Evolutionary conservation across 2,329 filamentous ascomycete species (phyloP).

Genomic region (Ceratocystis alfenasii): DNA sequence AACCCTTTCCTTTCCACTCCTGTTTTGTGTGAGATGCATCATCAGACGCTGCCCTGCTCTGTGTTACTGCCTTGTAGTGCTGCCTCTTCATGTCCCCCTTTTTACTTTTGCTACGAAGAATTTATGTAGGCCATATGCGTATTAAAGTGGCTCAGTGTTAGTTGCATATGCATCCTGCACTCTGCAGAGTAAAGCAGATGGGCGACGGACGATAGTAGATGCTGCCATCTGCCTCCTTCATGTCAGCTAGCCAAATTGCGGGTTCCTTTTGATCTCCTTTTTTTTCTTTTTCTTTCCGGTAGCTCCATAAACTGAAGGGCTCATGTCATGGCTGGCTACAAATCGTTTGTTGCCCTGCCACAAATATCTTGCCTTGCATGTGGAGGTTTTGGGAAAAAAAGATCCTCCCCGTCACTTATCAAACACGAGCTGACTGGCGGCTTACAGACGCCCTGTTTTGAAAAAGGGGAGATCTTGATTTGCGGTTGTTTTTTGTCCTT

Average conservation of each 20-base stretch:
- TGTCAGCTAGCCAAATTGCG: not conserved
- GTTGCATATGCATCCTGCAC: not conserved
- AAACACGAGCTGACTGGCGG: conserved; percentile 5
- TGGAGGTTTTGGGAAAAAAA: not conserved
- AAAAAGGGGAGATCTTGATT: not conserved
- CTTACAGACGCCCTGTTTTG: conserved; percentile 2
- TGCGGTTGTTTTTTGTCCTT: not conserved
- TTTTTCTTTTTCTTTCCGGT: not conserved
- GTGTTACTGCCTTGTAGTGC: not conserved
- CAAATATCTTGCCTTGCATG: not conserved
- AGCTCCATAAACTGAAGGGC: not conserved
- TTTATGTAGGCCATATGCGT: not conserved
- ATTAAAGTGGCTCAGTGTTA: not conserved
- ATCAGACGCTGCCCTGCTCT: not conserved
- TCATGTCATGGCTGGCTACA: not conserved
- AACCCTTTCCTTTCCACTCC: not conserved
- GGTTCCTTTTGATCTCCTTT: not conserved
- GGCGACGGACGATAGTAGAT: not conserved
- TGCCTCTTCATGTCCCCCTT: not conserved
- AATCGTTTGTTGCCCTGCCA: not conserved
- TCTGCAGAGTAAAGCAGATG: not conserved
- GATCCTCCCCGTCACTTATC: not conserved
- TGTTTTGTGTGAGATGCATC: not conserved
- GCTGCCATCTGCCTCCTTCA: not conserved
- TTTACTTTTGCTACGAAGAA: not conserved